phyloP scores from a whole-genome alignment of 1,284 basidiomycete species.

The Ganoderma lingzhi region DNA sequence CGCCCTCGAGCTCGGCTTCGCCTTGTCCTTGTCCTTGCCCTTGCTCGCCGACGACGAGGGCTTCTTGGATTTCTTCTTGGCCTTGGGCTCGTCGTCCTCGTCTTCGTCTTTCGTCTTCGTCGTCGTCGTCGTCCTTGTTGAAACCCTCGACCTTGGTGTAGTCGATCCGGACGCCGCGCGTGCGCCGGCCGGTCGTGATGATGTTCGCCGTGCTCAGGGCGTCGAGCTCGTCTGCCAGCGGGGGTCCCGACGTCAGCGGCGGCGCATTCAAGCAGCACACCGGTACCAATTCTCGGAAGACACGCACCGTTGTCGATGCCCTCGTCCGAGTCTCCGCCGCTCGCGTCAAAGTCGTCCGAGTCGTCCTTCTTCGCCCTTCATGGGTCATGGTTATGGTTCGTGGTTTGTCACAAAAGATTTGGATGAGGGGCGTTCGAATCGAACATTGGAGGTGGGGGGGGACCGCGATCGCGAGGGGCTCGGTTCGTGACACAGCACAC shows the following conservation, averaged over 20 bases:
- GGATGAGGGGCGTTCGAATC: background rate
- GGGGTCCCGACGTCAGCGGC: too few species aligned
- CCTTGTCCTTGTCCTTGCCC: slow-evolving; percentile 18
- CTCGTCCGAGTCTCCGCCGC: slow-evolving; percentile 37
- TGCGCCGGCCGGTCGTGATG: slow-evolving; percentile 42
- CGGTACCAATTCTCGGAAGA: background rate
- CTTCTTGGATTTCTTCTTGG: slow-evolving; percentile 25
- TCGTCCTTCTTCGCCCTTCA: slow-evolving; percentile 43
- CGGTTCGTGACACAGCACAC: slow-evolving; percentile 22
- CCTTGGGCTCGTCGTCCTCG: slow-evolving; percentile 39
- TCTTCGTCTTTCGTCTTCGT: slow-evolving; percentile 43
- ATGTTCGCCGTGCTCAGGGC: slow-evolving; percentile 41
- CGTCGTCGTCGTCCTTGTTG: slow-evolving; percentile 38
- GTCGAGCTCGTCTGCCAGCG: slow-evolving; percentile 41
- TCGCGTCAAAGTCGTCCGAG: slow-evolving; percentile 40
- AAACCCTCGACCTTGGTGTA: slow-evolving; percentile 45
- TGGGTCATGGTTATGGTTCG: slow-evolving; percentile 29
- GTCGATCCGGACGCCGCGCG: slow-evolving; percentile 46
- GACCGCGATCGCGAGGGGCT: slow-evolving; percentile 6
- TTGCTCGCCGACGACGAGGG: slow-evolving; percentile 10
- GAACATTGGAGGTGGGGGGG: background rate
- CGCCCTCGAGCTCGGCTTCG: slow-evolving; percentile 20
- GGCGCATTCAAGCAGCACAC: too few species aligned
- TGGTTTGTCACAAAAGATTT: background rate
- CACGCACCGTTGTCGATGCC: slow-evolving; percentile 43